Conservation (phyloP, 2,329 filamentous ascomycete species). For the Pestalotiopsis sp. region DNA sequence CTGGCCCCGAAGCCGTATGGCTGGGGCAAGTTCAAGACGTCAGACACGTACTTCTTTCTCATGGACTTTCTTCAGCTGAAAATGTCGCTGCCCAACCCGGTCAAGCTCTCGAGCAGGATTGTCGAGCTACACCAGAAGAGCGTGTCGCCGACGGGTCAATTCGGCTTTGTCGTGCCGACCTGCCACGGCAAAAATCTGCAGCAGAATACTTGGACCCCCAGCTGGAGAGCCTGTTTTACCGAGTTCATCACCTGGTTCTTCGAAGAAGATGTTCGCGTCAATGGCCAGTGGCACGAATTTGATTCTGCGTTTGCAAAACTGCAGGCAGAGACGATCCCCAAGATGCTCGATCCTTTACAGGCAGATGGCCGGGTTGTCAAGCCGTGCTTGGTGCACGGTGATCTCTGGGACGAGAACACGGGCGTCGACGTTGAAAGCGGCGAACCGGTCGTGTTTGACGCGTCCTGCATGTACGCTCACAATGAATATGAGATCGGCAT, state of each 20-base stretch:
- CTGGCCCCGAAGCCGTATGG: not conserved
- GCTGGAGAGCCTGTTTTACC: not conserved
- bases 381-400: slow-evolving; percentile 33
- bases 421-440: slow-evolving; percentile 28
- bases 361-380: slow-evolving; percentile 29
- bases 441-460: slow-evolving; percentile 33
- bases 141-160: slow-evolving; percentile 3
- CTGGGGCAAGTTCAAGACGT: not conserved
- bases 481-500: slow-evolving; percentile 33
- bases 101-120: not conserved
- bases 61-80: slow-evolving; percentile 3
- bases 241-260: not conserved
- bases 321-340: too few relatives aligned
- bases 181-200: slow-evolving; percentile 5
- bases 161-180: not conserved
- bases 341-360: slow-evolving; percentile 22
- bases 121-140: slow-evolving; percentile 3
- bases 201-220: not conserved
- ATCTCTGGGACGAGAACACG: slow-evolving; percentile 35
- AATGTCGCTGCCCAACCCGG: not conserved
- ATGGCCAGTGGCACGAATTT: not conserved
- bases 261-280: not conserved
- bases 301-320: too few relatives aligned
- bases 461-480: slow-evolving; percentile 32
- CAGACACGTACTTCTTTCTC: not conserved